Percentiles rank a stretch among this genome's conserved stretches.
Conservation (phyloP, 352 stramenopile species). For the Pythium coloratum region DNA sequence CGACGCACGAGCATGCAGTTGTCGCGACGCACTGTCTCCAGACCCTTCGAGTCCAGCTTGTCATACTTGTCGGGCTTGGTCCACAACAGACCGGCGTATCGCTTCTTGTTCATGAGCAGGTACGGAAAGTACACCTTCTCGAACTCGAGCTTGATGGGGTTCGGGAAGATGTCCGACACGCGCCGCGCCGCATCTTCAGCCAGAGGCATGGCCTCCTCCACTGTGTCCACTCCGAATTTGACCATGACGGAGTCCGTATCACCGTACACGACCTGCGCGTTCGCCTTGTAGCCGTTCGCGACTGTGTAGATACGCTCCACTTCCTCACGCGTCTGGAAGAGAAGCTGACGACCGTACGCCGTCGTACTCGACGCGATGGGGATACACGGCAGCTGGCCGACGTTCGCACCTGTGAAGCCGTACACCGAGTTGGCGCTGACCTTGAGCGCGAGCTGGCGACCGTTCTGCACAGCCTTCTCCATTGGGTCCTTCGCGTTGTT, state of each 20-base stretch:
- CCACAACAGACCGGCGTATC: slow-evolving; percentile 83
- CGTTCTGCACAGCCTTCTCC: slow-evolving; percentile 99
- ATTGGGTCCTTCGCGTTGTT: slow-evolving; percentile 98
- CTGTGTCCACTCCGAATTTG: slow-evolving; percentile 96
- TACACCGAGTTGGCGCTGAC: slow-evolving; percentile 99
- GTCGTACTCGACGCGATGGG: slow-evolving; percentile 98
- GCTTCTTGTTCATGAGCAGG: slow-evolving; percentile 99
- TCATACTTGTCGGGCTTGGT: slow-evolving; percentile 96
- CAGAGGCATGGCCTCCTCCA: slow-evolving; percentile 98
- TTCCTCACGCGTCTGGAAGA: slow-evolving; percentile 97
- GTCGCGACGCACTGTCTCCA: slow-evolving; percentile 99
- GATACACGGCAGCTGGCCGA: slow-evolving; percentile 98
- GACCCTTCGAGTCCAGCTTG: slow-evolving; percentile 98
- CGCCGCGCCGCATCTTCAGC: slow-evolving; percentile 95
- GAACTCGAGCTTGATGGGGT: slow-evolving; percentile 98
- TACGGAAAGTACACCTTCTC: slow-evolving; percentile 99
- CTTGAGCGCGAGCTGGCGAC: slow-evolving; percentile 96
- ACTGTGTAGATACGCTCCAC: slow-evolving; percentile 97
- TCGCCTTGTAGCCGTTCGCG: slow-evolving; percentile 90
- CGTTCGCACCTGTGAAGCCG: slow-evolving; percentile 98
- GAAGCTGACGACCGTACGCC: slow-evolving; percentile 96
- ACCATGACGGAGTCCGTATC: slow-evolving; percentile 99
- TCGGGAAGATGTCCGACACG: slow-evolving; percentile 96
- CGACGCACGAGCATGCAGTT: slow-evolving; percentile 98
- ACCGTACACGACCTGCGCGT: slow-evolving; percentile 98